Percentiles rank a stretch among this genome's conserved stretches.
Evolutionary conservation across 495 filamentous ascomycete genomes (phyloP).

Genomic region (Penicillium atrosanguineum): DNA sequence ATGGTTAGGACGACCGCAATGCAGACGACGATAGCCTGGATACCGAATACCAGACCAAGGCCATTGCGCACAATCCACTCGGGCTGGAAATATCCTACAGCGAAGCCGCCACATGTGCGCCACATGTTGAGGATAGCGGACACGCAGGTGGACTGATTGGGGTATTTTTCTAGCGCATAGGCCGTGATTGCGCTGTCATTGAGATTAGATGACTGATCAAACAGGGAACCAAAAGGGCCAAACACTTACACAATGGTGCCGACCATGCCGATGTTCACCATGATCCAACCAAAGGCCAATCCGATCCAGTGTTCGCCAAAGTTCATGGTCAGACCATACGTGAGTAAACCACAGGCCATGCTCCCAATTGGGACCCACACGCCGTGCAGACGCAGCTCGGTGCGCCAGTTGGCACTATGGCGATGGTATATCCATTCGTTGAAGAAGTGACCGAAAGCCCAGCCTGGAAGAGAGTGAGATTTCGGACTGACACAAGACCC

Average conservation of each 20-base stretch:
- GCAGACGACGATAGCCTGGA: conserved; percentile 41
- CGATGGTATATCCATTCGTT: conserved; percentile 36
- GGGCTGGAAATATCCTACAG: conserved; percentile 47
- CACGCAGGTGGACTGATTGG: conserved; percentile 38
- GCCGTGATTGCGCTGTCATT: conserved; percentile 34
- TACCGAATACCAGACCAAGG: conserved; percentile 41
- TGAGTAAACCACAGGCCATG: conserved; percentile 32
- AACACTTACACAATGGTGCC: conserved; percentile 34
- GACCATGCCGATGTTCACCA: conserved; percentile 41
- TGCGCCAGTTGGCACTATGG: conserved; percentile 24
- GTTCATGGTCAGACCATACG: conserved; percentile 36
- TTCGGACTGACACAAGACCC: neutral
- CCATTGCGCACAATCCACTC: conserved; percentile 42
- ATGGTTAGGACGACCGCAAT: conserved; percentile 29
- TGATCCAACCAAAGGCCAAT: conserved; percentile 38
- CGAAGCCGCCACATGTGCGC: conserved; percentile 46
- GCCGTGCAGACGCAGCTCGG: conserved; percentile 38
- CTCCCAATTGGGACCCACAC: conserved; percentile 34
- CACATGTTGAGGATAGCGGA: conserved; percentile 44
- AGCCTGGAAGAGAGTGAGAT: conserved; percentile 19
- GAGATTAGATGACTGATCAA: neutral
- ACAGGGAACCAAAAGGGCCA: neutral
- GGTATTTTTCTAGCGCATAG: conserved; percentile 44
- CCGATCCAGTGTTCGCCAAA: conserved; percentile 39
- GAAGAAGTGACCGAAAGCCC: conserved; percentile 34